Conservation (phyloP, 768 basidiomycete species). For the Lactifluus piperatus region DNA sequence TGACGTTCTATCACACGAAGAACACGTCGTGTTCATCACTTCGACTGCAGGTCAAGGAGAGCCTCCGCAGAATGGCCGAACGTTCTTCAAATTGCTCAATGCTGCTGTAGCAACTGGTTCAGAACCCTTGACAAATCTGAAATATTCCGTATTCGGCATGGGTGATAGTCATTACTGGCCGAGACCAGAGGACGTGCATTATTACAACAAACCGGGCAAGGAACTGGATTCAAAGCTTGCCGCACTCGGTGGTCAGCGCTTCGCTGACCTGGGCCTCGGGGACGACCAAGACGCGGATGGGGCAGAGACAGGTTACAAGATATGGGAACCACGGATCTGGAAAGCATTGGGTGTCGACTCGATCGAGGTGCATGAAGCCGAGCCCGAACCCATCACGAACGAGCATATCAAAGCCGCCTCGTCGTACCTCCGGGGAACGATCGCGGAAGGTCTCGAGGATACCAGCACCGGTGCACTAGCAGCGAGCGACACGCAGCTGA, state of each 20-base stretch:
- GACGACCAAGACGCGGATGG: conserved; percentile 99
- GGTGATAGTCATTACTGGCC: conserved; percentile 99
- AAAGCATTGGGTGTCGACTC: conserved; percentile 88
- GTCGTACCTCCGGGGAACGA: conserved; percentile 90
- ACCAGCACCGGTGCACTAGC: conserved; percentile 81
- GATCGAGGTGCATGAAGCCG: conserved; percentile 87
- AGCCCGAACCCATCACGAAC: conserved; percentile 96
- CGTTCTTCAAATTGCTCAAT: conserved; percentile 79
- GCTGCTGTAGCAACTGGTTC: conserved; percentile 55
- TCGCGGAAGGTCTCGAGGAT: conserved; percentile 85
- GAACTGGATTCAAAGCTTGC: conserved; percentile 79
- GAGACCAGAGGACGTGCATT: conserved; percentile 87
- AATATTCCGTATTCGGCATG: conserved; percentile 84
- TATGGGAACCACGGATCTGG: conserved; percentile 91
- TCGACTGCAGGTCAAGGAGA: conserved; percentile 97
- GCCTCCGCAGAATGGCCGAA: conserved; percentile 94
- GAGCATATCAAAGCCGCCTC: conserved; percentile 99
- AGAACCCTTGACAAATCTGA: conserved; percentile 51
- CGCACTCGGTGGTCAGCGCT: conserved; percentile 68
- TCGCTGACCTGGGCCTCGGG: conserved; percentile 73
- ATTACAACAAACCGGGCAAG: conserved; percentile 95
- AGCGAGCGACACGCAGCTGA: conserved; percentile 84
- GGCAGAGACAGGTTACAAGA: conserved; percentile 88
- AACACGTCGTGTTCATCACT: conserved; percentile 77
- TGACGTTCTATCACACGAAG: conserved; percentile 54